These are phyloP conservation scores for Eimeria mitis DNA, from an alignment of 169 alveolate species.

Conservation along the genomic window DNA sequence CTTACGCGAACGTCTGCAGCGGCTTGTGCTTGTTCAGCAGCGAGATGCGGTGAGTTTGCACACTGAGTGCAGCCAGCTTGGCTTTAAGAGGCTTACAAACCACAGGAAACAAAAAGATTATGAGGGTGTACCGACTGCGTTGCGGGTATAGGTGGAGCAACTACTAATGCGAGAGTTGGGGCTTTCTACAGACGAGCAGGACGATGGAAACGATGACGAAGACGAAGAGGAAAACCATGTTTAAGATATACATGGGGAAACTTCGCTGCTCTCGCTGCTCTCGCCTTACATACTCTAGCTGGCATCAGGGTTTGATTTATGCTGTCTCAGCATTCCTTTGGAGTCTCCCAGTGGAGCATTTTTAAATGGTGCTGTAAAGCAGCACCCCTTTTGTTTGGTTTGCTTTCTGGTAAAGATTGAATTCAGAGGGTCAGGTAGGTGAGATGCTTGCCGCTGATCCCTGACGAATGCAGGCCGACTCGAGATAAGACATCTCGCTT, in stretches of 20 bases:
- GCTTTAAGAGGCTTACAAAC: background rate
- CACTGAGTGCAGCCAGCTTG: too few relatives aligned
- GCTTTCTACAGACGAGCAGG: constrained; percentile 50
- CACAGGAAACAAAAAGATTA: background rate
- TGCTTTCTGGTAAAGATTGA: background rate
- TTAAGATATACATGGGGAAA: background rate
- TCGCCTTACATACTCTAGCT: background rate
- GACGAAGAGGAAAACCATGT: constrained; percentile 42
- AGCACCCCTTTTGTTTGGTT: background rate
- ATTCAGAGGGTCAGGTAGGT: background rate
- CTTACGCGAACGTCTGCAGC: constrained; percentile 57
- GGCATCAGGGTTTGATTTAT: background rate
- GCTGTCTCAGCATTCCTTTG: background rate
- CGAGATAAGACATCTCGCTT: background rate
- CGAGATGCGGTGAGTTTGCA: constrained; percentile 26
- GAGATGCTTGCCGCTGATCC: background rate
- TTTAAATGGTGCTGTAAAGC: background rate
- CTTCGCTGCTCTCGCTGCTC: background rate
- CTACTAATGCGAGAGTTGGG: constrained; percentile 68
- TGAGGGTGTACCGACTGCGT: background rate
- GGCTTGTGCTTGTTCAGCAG: constrained; percentile 72
- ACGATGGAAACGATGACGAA: constrained; percentile 57
- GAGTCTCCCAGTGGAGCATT: background rate
- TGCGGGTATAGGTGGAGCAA: constrained; percentile 43
- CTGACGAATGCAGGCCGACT: background rate